Conservation (phyloP, 345 rosid species). For the Eutrema yunnanense region DNA sequence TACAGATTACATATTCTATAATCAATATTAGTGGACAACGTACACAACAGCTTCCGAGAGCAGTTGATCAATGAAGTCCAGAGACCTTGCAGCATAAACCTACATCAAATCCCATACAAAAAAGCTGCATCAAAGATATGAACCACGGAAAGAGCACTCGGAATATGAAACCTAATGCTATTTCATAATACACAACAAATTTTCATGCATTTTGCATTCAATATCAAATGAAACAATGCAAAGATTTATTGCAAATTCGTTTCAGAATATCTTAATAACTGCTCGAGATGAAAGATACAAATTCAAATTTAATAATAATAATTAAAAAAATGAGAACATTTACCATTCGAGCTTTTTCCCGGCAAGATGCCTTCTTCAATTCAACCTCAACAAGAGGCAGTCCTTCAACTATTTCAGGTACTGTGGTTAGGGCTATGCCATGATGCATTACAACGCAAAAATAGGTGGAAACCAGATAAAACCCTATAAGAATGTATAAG, state of each 20-base stretch:
- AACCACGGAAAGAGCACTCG: background rate
- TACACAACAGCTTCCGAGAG: constrained; percentile 58
- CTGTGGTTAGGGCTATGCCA: background rate
- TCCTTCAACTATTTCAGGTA: constrained; percentile 51
- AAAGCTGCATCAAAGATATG: background rate
- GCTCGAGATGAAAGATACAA: background rate
- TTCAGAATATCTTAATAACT: background rate
- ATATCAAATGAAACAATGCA: background rate
- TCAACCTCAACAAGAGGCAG: constrained; percentile 67
- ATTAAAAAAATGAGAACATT: background rate
- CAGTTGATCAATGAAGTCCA: constrained; percentile 57
- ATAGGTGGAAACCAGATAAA: background rate
- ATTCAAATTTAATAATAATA: background rate
- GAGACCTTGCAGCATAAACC: constrained; percentile 49
- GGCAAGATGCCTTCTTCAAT: constrained; percentile 79
- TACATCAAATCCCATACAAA: constrained; percentile 24
- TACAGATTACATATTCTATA: background rate
- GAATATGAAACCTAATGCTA: background rate
- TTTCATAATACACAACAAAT: background rate
- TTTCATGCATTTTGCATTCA: constrained; percentile 1
- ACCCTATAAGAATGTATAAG: background rate
- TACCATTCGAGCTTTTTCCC: constrained; percentile 72
- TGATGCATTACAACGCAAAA: constrained; percentile 7
- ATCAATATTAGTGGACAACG: constrained; percentile 23
- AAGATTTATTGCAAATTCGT: background rate